phyloP scores from a whole-genome alignment of 495 filamentous ascomycete genomes.

The Cetradonia linearis region DNA sequence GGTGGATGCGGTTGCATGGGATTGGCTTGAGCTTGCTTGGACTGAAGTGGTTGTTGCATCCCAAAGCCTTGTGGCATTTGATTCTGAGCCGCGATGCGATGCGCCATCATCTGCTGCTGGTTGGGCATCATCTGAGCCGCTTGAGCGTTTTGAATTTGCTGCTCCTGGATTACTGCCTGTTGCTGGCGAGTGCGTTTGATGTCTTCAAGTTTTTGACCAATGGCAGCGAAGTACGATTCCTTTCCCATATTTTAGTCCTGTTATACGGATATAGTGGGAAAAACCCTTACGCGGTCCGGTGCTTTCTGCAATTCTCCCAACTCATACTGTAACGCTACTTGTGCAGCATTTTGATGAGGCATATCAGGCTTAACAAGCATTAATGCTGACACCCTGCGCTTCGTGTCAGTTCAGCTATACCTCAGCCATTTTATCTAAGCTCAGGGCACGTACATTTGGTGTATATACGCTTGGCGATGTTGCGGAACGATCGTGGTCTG shows the following conservation, averaged over 20 bases:
- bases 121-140: slow-evolving; percentile 17
- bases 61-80: slow-evolving; percentile 15
- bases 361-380: slow-evolving; percentile 42
- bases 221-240: slow-evolving; percentile 2
- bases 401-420: not conserved
- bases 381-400: slow-evolving; percentile 24
- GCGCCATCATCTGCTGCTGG: slow-evolving; percentile 18
- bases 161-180: slow-evolving; percentile 36
- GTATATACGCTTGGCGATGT: slow-evolving; percentile 34
- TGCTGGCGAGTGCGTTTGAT: slow-evolving; percentile 18
- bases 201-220: slow-evolving; percentile 36
- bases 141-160: slow-evolving; percentile 36
- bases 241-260: not conserved
- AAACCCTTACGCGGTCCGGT: slow-evolving; percentile 34
- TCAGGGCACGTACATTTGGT: slow-evolving; percentile 38
- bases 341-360: slow-evolving; percentile 32
- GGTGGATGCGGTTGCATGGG: slow-evolving; percentile 9
- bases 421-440: not conserved
- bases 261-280: not conserved
- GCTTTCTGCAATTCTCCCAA: slow-evolving; percentile 38
- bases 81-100: slow-evolving; percentile 12
- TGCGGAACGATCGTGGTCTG: slow-evolving; percentile 35
- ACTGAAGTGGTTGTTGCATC: slow-evolving; percentile 10
- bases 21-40: not conserved
- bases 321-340: slow-evolving; percentile 41